Base-by-base conservation (phyloP, 208 protist genomes). In the Acanthamoeba royreba region DNA sequence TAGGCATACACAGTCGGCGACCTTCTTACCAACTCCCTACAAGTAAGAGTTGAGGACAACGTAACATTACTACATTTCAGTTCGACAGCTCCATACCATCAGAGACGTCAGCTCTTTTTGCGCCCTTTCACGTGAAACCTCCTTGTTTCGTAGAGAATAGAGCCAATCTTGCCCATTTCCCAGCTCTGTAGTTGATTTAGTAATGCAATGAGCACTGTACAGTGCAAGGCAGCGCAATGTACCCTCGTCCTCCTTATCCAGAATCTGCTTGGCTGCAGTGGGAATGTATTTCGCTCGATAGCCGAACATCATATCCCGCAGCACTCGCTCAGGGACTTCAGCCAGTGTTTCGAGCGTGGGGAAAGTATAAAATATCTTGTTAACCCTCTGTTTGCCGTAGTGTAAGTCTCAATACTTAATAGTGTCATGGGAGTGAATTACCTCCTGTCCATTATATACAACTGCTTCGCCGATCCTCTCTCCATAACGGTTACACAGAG, bases 1-100 rank as follows among this genome's bases (percentile, higher is more conserved):
- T 25, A 97, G 83, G n/a, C 55, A 77, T 2, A 97, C 86, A 61
- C 96, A 97, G 81, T 97, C 96, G 1, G 96, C 96, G 7, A 97
- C 96, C 86, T 95, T 95, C 17, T 15, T 28, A 4, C 92, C 94
- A 25, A 96, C 40, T 15, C 58, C 92, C 33, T 58, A 33, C 35
- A 22, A 13, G n/a, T 25, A 3, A 40, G 25, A n/a, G n/a, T n/a
- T n/a, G 38, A 42, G 91, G 43, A 4, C 2, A 25, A 33, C 7
- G 17, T 9, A 9, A 4, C 33, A 22, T 38, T 5, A n/a, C n/a
- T n/a, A 63, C 9, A n/a, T 58, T 35, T 28, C 46, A 72, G 66
- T 94, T 9, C 46, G 72, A 40, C 94, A 25, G 5, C n/a, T 93
- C 28, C 88, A 85, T 77, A 92, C 94, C 85, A 93, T 92, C 4